Conservation (phyloP, 2,329 filamentous ascomycete species). For the Talaromyces sp. region DNA sequence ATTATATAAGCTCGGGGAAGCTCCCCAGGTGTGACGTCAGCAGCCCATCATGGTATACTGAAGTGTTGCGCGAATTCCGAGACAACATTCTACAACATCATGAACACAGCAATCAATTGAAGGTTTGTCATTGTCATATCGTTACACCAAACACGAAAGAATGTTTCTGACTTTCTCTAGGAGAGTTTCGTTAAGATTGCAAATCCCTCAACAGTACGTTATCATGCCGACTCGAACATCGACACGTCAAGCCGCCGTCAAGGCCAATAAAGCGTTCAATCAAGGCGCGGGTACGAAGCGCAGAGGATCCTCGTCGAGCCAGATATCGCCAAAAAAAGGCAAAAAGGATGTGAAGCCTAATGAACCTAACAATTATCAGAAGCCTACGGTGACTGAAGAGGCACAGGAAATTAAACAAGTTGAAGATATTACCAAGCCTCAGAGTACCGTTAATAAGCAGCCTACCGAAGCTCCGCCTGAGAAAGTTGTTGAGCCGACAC, state of each 20-base stretch:
- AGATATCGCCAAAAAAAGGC: slow-evolving; percentile 36
- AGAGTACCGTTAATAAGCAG: slow-evolving; percentile 13
- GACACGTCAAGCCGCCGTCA: slow-evolving; percentile 42
- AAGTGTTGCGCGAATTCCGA: not conserved
- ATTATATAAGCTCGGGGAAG: slow-evolving; percentile 11
- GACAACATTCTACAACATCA: not conserved
- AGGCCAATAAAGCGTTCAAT: slow-evolving; percentile 42
- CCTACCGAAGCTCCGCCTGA: slow-evolving; percentile 16
- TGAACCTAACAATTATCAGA: slow-evolving; percentile 13
- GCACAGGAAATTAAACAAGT: slow-evolving; percentile 26
- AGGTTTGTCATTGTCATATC: slow-evolving; percentile 1
- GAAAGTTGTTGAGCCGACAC: slow-evolving; percentile 23
- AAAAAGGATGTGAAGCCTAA: slow-evolving; percentile 29
- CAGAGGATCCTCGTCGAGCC: slow-evolving; percentile 31
- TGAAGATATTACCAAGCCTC: slow-evolving; percentile 23
- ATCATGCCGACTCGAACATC: slow-evolving; percentile 34
- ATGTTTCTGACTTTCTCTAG: slow-evolving; percentile 16
- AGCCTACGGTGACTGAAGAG: slow-evolving; percentile 18
- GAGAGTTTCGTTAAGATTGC: not conserved
- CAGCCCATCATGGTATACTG: slow-evolving; percentile 21
- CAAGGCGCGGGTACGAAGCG: slow-evolving; percentile 39
- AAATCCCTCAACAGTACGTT: slow-evolving; percentile 7
- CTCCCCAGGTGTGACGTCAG: slow-evolving; percentile 35
- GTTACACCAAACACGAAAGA: not conserved
- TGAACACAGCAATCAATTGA: slow-evolving; percentile 7